phyloP scores from a whole-genome alignment of 352 stramenopile species.

The Phytopythium sindhum region DNA sequence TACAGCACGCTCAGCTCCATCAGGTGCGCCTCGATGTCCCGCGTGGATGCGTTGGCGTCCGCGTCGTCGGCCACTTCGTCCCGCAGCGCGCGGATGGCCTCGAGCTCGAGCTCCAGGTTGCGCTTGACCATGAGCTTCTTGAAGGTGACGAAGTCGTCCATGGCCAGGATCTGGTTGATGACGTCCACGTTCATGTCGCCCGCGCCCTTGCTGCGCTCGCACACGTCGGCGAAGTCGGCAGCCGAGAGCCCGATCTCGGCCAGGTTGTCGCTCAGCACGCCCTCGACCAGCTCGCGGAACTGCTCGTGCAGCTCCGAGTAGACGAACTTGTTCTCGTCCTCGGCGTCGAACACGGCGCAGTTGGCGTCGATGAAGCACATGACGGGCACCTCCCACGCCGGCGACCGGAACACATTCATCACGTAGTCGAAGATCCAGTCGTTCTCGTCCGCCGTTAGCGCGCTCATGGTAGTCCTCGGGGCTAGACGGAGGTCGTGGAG shows the following conservation, averaged over 20 bases:
- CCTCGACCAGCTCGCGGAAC: conserved; percentile 80
- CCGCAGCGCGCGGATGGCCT: conserved; percentile 79
- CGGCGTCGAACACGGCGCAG: conserved; percentile 85
- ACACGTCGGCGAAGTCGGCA: conserved; percentile 81
- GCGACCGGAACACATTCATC: conserved; percentile 85
- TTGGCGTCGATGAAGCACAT: conserved; percentile 91
- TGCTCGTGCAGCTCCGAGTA: conserved; percentile 84
- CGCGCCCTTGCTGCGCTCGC: conserved; percentile 56
- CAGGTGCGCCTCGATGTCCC: conserved; percentile 56
- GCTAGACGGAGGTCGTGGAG: background rate
- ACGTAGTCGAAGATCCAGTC: conserved; percentile 90
- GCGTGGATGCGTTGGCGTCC: conserved; percentile 22
- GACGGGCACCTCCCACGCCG: conserved; percentile 81
- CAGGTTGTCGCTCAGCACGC: conserved; percentile 70
- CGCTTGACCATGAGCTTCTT: conserved; percentile 93
- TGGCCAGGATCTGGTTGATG: conserved; percentile 86
- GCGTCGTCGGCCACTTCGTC: conserved; percentile 41
- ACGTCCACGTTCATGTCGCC: conserved; percentile 66
- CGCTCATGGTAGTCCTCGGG: conserved; percentile 11
- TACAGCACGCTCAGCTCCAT: conserved; percentile 85
- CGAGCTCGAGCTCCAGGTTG: conserved; percentile 89
- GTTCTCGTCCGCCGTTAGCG: conserved; percentile 60
- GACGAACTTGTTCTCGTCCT: conserved; percentile 89
- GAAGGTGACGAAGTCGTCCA: conserved; percentile 90
- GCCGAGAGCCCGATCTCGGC: conserved; percentile 84